Percentiles rank a stretch among this genome's conserved stretches.
Conservation (phyloP, 805 yeast species). For the Lipomyces yamanashiensis region DNA sequence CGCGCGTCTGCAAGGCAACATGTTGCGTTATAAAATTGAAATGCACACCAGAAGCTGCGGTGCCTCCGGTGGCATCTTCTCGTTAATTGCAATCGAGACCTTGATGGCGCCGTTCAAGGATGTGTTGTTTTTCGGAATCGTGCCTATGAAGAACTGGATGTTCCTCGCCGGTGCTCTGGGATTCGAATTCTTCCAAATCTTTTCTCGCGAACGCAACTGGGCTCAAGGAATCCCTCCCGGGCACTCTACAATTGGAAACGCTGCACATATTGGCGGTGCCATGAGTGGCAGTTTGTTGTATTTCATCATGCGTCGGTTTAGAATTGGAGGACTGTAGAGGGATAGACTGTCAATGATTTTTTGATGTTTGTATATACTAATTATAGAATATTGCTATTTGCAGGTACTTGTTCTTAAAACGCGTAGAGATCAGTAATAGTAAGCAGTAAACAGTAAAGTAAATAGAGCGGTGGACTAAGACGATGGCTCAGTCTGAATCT, state of each 20-base stretch:
- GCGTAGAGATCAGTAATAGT: not conserved
- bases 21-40: conserved; percentile 5
- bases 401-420: too few relatives aligned
- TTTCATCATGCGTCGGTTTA: conserved; percentile 17
- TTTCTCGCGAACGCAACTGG: conserved; percentile 3
- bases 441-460: too few relatives aligned
- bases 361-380: not conserved
- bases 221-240: conserved; percentile 6
- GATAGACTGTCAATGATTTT: not conserved
- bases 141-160: conserved; percentile 31
- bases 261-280: conserved; percentile 24
- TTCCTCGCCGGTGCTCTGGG: conserved; percentile 15
- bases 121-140: conserved; percentile 18
- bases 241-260: not conserved
- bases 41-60: conserved; percentile 9
- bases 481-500: too few relatives aligned
- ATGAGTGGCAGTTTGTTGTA: conserved; percentile 6
- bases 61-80: conserved; percentile 24
- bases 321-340: conserved; percentile 12
- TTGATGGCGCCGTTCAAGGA: conserved; percentile 16
- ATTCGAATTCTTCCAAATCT: conserved; percentile 10
- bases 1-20: conserved; percentile 7
- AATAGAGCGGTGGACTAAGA: too few relatives aligned
- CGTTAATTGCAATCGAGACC: conserved; percentile 23
- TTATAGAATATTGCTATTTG: not conserved